Evolutionary conservation across 2,329 filamentous ascomycete genomes (phyloP).

Genomic region (Pseudogymnoascus sp.): DNA sequence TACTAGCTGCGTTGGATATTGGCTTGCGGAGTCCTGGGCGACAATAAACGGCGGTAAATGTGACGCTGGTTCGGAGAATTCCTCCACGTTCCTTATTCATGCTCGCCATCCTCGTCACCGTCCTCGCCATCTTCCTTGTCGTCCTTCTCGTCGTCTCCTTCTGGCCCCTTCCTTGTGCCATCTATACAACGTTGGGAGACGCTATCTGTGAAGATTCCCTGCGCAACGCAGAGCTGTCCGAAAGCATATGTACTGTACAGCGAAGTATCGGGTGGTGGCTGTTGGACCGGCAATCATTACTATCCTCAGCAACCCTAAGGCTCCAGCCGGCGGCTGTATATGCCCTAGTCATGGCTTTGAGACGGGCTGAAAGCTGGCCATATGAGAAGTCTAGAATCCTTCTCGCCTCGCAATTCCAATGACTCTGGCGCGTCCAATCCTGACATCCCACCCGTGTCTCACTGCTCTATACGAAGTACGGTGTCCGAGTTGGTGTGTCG

Average conservation of each 20-base stretch:
- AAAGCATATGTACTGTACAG: not conserved
- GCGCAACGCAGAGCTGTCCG: not conserved
- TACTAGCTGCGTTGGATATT: not conserved
- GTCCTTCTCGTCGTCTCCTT: not conserved
- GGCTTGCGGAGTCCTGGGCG: not conserved
- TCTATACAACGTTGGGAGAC: not conserved
- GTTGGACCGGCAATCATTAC: constrained; percentile 1
- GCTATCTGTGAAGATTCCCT: not conserved
- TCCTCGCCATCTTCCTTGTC: not conserved
- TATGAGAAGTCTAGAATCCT: not conserved
- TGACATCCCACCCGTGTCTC: not conserved
- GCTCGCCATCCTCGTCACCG: not conserved
- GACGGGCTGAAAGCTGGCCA: not conserved
- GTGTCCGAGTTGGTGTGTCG: not conserved
- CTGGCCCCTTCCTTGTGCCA: not conserved
- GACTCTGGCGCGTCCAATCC: not conserved
- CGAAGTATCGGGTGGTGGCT: not conserved
- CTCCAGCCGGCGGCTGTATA: not conserved
- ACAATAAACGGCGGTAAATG: not conserved
- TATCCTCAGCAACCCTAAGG: not conserved
- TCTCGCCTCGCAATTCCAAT: not conserved
- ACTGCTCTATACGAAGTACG: not conserved
- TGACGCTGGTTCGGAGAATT: not conserved
- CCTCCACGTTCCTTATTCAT: not conserved
- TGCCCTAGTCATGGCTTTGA: not conserved